Base-by-base conservation (phyloP, 2,329 filamentous ascomycete species). In the Sporothrix sp. region DNA sequence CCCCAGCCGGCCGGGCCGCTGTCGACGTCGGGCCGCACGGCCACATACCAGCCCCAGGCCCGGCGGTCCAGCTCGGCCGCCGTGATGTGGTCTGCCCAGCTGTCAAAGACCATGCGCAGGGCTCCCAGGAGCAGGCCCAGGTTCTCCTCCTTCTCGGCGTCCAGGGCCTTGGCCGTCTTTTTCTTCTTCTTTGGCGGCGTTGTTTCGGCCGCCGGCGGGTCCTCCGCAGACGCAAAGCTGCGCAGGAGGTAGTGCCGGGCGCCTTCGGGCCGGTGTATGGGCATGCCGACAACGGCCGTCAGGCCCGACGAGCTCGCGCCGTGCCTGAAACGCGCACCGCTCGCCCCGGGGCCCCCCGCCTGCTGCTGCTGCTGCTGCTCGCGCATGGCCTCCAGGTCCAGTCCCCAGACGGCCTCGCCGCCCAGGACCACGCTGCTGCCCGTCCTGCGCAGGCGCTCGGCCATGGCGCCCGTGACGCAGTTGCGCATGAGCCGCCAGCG, bases 11-110 rank as follows among this genome's bases (percentile, higher is more conserved):
- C 78, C 43, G 79, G 78, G 0, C 88, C 89, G 51, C 73, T 68
- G 52, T 85, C 81, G 2, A 95, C 84, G 18, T 87, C 82, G 1
- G 88, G 88, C 55, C 89, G 72, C 18, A 90, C 79, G 20, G 77
- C 74, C 2, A 84, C 71, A 65, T 95, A 95, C 88, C 88, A 95
- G 10, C 70, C 70, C 86, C 87, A 94, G 16, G 87, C 85, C 53
- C 81, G 76, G 54, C 75, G 74, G 62, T 95, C 86, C 48, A 95
- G 69, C 59, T 95, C 86, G 14, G 76, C 71, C 4, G 68, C 67
- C 23, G 66, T 72, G 30, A 94, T 63, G 27, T 79, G 73, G n/a
- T 70, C 66, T 1, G 75, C 73, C 89, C 88, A 95, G 54, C 86
- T 91, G 42, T 75, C 71, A 59, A 81, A 89, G 1, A 94, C 63